These are phyloP conservation scores for Colletotrichum caudatum DNA, from an alignment of 2,329 filamentous ascomycete genomes.

Conservation along the genomic window DNA sequence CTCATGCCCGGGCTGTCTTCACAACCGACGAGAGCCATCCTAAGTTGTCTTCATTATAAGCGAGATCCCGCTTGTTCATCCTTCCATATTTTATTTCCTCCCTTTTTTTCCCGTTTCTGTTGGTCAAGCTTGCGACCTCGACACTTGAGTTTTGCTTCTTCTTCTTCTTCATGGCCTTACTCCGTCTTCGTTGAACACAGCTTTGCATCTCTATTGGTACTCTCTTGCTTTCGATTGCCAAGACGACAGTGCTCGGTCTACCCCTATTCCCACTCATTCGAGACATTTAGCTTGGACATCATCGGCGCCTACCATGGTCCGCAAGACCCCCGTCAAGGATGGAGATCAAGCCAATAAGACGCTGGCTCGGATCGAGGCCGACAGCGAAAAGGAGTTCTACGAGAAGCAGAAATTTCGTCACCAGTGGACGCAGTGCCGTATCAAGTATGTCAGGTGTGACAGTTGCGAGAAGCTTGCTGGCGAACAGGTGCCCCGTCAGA, in stretches of 20 bases:
- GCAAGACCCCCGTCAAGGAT: too few species aligned
- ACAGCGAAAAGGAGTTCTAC: background rate
- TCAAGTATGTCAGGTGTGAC: background rate
- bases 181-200: background rate
- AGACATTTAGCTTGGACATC: background rate
- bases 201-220: background rate
- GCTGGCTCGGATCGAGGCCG: background rate
- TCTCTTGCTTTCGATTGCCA: too few species aligned
- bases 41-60: background rate
- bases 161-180: background rate
- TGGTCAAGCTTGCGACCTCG: background rate
- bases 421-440: background rate
- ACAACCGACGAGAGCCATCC: background rate
- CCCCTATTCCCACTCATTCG: background rate
- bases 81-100: background rate
- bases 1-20: background rate
- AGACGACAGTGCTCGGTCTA: background rate
- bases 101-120: background rate
- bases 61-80: background rate
- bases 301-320: background rate
- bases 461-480: background rate
- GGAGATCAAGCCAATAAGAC: background rate
- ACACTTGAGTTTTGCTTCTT: background rate
- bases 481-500: background rate
- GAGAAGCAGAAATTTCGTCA: background rate